Conservation (phyloP, 1,139 yeast species). For the Yamadazyma atmosphaerica region DNA sequence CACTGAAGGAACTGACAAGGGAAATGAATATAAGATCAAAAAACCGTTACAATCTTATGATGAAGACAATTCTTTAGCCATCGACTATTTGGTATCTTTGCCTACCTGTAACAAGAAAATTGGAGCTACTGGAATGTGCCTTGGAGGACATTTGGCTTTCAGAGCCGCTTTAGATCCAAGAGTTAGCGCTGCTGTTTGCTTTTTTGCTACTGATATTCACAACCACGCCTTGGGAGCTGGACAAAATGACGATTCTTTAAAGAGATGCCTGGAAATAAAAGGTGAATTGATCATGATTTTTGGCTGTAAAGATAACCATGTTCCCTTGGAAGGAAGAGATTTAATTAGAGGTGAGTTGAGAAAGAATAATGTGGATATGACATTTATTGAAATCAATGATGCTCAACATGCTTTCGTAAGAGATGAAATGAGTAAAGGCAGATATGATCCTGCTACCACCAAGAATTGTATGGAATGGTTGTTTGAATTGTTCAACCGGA, state of each 20-base stretch:
- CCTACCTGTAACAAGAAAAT: conserved; percentile 70
- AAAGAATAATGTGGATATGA: conserved; percentile 58
- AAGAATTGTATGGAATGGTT: conserved; percentile 66
- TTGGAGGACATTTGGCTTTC: conserved; percentile 82
- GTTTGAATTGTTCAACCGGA: conserved; percentile 68
- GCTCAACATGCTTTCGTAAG: conserved; percentile 82
- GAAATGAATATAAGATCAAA: conserved; percentile 64
- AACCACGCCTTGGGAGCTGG: conserved; percentile 64
- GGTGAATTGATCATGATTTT: conserved; percentile 69
- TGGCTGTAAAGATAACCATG: conserved; percentile 81
- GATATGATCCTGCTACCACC: conserved; percentile 78
- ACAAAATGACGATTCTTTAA: conserved; percentile 61
- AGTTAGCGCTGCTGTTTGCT: conserved; percentile 68
- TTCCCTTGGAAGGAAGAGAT: conserved; percentile 77
- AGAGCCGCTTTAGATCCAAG: conserved; percentile 69
- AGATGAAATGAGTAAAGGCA: conserved; percentile 75
- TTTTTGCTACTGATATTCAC: conserved; percentile 83
- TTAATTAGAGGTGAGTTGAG: conserved; percentile 65
- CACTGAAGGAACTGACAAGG: conserved; percentile 71
- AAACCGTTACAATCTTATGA: conserved; percentile 75
- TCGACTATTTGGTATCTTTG: conserved; percentile 59
- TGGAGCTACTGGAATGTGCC: conserved; percentile 87
- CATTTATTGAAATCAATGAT: conserved; percentile 72
- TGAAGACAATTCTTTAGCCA: conserved; percentile 65
- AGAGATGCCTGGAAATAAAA: conserved; percentile 52